These are phyloP conservation scores for Naumovozyma castellii DNA, from an alignment of 805 yeast genomes.

Conservation along the genomic window DNA sequence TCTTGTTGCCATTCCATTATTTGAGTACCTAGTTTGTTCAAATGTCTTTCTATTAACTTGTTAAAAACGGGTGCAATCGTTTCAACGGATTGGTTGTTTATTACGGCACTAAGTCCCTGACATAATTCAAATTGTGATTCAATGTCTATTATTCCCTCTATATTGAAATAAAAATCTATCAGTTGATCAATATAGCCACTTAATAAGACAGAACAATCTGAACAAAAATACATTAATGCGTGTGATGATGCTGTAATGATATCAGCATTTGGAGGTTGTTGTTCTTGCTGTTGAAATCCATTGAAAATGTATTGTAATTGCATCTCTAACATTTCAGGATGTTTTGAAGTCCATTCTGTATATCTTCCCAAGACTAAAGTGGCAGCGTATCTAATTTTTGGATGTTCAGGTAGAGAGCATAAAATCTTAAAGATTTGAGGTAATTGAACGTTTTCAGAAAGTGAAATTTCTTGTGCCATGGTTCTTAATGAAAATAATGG, in stretches of 20 bases:
- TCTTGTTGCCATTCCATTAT: slow-evolving; percentile 17
- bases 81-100: slow-evolving; percentile 49
- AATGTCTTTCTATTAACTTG: slow-evolving; percentile 48
- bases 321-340: slow-evolving; percentile 71
- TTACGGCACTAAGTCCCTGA: slow-evolving; percentile 82
- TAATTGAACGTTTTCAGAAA: slow-evolving; percentile 52
- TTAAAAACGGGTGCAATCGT: slow-evolving; percentile 54
- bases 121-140: slow-evolving; percentile 70
- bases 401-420: slow-evolving; percentile 77
- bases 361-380: slow-evolving; percentile 92
- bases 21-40: slow-evolving; percentile 25
- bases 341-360: slow-evolving; percentile 87
- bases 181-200: slow-evolving; percentile 65
- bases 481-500: slow-evolving; percentile 82
- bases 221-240: slow-evolving; percentile 89
- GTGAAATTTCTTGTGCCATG: slow-evolving; percentile 85
- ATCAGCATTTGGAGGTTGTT: slow-evolving; percentile 16
- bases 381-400: slow-evolving; percentile 83
- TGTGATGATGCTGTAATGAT: slow-evolving; percentile 81
- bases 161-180: slow-evolving; percentile 56
- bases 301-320: slow-evolving; percentile 76
- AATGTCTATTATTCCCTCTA: slow-evolving; percentile 47
- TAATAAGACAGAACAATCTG: slow-evolving; percentile 69
- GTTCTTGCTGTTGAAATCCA: slow-evolving; percentile 42
- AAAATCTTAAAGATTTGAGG: slow-evolving; percentile 46